Base-by-base conservation (phyloP, 208 protist genomes). In the Wallacemonas sp. region DNA sequence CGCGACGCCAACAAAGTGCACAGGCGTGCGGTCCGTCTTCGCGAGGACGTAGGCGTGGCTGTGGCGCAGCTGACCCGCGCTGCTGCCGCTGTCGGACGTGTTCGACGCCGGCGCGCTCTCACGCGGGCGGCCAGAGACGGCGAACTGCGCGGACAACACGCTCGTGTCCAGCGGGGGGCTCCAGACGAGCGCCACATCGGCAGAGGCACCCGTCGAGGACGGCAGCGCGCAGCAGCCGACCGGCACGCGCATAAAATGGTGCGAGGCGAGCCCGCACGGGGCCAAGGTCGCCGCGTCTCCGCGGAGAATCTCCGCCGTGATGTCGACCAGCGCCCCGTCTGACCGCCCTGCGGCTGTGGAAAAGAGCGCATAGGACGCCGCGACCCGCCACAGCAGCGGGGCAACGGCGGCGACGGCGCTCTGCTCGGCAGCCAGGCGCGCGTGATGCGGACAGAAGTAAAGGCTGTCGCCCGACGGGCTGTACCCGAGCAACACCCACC, bases 1-100 rank as follows among this genome's bases (percentile, higher is more conserved):
- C 1, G 81, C 81, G 5, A 76, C 67, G 22, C 85, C 85, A 8
- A 87, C 36, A 62, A 91, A 87, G 3, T 78, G 62, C n/a, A 87
- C 85, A 28, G 52, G 52, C n/a, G 52, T 59, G 52, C 52, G 52
- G 26, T 59, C 32, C 10, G 52, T 41, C 52, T 59, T 59, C n/a
- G 29, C 4, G 12, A 59, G 20, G 11, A 59, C 52, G 52, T 59
- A 59, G 12, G 32, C 39, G 52, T 26, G 7, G 32, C 29, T 5
- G 29, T 25, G 7, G 52, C 32, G 57, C 48, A 18, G 39, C n/a
- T n/a, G n/a, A n/a, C n/a, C n/a, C 20, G 20, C 48, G 67, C 65
- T 50, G 62, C 36, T 23, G 26, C 29, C 52, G 63, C 36, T 77
- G 65, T 45, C 61, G 22, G 65, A 50, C 1, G 25, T 18, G 12